These are phyloP conservation scores for Aspergillus funiculosus DNA, from an alignment of 495 filamentous ascomycete species.

Conservation along the genomic window DNA sequence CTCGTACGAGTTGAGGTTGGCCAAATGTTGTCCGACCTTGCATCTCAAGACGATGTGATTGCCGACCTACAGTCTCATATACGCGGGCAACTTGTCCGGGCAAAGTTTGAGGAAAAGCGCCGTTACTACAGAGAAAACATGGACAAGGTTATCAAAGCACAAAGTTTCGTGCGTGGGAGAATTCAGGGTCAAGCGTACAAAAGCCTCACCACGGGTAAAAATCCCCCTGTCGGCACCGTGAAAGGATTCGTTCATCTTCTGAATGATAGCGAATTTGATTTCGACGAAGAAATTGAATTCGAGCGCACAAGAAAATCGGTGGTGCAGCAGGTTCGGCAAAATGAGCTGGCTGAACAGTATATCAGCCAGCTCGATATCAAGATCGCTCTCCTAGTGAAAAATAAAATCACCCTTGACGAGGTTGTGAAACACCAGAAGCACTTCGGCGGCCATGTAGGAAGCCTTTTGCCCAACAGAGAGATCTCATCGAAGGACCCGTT, in stretches of 20 bases:
- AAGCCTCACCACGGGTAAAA: constrained; percentile 91
- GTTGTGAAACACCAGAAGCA: constrained; percentile 96
- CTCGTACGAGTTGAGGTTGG: constrained; percentile 67
- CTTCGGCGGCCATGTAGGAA: constrained; percentile 87
- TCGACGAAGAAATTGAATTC: constrained; percentile 97
- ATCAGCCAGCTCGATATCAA: constrained; percentile 98
- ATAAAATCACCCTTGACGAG: constrained; percentile 98
- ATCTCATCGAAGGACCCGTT: constrained; percentile 89
- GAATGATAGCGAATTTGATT: constrained; percentile 98
- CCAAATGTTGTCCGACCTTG: constrained; percentile 63
- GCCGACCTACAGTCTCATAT: constrained; percentile 68
- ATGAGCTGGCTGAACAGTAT: constrained; percentile 94
- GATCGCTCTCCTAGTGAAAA: constrained; percentile 96
- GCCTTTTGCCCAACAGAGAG: constrained; percentile 75
- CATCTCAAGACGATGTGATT: constrained; percentile 71
- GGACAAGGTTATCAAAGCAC: constrained; percentile 97
- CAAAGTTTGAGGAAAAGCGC: constrained; percentile 73
- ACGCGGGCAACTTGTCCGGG: constrained; percentile 67
- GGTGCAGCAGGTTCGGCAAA: constrained; percentile 93
- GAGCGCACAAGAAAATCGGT: constrained; percentile 89
- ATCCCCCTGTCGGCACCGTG: constrained; percentile 90
- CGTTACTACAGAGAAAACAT: constrained; percentile 91
- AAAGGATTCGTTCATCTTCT: constrained; percentile 97
- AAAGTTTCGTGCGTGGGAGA: constrained; percentile 88
- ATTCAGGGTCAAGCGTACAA: constrained; percentile 98